Percentiles rank a stretch among this genome's conserved stretches.
phyloP scores from a whole-genome alignment of 768 basidiomycete genomes.

The Mycena kentingensis region DNA sequence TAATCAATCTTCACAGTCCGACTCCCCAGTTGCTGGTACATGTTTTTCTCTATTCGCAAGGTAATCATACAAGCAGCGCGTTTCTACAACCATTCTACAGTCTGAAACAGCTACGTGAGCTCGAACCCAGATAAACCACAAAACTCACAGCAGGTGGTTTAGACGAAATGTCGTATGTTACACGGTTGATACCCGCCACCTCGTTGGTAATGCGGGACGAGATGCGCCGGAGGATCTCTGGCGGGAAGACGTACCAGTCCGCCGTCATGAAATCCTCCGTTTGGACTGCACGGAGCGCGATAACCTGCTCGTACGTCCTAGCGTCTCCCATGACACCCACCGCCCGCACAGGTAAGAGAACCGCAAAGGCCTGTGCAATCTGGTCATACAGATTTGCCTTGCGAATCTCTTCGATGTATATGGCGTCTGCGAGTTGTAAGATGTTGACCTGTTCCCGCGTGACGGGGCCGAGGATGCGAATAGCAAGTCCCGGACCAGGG shows the following conservation, averaged over 20 bases:
- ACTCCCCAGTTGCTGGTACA: too few species aligned
- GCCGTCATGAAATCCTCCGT: constrained; percentile 99
- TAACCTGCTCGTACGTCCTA: constrained; percentile 97
- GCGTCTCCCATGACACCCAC: constrained; percentile 98
- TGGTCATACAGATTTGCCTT: constrained; percentile 89
- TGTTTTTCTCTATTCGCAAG: too few species aligned
- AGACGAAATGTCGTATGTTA: constrained; percentile 94
- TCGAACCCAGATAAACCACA: constrained; percentile 8
- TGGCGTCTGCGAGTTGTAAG: constrained; percentile 87
- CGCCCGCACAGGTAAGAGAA: constrained; percentile 90
- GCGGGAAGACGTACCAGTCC: constrained; percentile 98
- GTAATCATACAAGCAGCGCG: too few species aligned
- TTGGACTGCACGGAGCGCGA: constrained; percentile 91
- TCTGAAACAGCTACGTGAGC: constrained; percentile 35
- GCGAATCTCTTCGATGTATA: constrained; percentile 98
- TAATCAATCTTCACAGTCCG: too few species aligned
- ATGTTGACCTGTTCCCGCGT: constrained; percentile 91
- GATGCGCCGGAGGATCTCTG: constrained; percentile 84
- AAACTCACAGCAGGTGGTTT: constrained; percentile 88
- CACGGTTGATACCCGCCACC: constrained; percentile 92
- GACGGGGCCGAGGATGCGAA: constrained; percentile 95
- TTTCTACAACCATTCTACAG: constrained; percentile 53
- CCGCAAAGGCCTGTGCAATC: constrained; percentile 96
- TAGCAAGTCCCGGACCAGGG: constrained; percentile 97
- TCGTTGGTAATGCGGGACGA: constrained; percentile 98